A percentile compares a stretch with the other conserved stretches of the same genome.
These are phyloP conservation scores for Rhodotorula sp. DNA, from an alignment of 1,284 basidiomycete species.

Conservation along the genomic window DNA sequence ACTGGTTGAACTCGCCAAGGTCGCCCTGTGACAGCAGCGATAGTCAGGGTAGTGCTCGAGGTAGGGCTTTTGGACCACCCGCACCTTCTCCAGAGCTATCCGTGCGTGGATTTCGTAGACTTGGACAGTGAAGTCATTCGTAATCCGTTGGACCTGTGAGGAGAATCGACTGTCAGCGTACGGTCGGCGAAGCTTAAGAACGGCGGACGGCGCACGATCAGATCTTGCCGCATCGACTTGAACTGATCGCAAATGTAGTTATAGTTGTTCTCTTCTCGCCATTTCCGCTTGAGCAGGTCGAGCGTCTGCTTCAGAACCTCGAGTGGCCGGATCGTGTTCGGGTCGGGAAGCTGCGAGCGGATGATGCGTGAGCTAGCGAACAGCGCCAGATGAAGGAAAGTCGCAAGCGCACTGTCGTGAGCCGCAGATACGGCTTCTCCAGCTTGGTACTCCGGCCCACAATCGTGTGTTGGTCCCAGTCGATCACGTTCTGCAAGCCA, in stretches of 20 bases:
- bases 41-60: constrained; percentile 13
- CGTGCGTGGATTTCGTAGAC: constrained; percentile 99
- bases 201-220: constrained; percentile 66
- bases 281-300: constrained; percentile 80
- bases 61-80: neutral
- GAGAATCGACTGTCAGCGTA: constrained; percentile 6
- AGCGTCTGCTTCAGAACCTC: constrained; percentile 81
- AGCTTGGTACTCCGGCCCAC: constrained; percentile 84
- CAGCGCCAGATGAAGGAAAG: no score
- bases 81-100: constrained; percentile 88
- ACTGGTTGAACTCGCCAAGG: constrained; percentile 98
- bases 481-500: constrained; percentile 75
- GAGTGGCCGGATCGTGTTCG: constrained; percentile 89
- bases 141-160: constrained; percentile 94
- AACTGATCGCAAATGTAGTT: constrained; percentile 97
- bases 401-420: constrained; percentile 73
- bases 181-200: constrained; percentile 17
- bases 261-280: constrained; percentile 82
- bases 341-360: constrained; percentile 77
- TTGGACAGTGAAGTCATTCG: constrained; percentile 95
- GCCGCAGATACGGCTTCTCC: constrained; percentile 93
- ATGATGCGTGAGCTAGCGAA: no score
- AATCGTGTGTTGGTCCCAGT: constrained; percentile 95
- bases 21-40: constrained; percentile 66
- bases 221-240: constrained; percentile 94